A percentile compares a stretch with the other conserved stretches of the same genome.
These are phyloP conservation scores for Colletotrichum acutatum DNA, from an alignment of 2,329 filamentous ascomycete species.

Conservation along the genomic window DNA sequence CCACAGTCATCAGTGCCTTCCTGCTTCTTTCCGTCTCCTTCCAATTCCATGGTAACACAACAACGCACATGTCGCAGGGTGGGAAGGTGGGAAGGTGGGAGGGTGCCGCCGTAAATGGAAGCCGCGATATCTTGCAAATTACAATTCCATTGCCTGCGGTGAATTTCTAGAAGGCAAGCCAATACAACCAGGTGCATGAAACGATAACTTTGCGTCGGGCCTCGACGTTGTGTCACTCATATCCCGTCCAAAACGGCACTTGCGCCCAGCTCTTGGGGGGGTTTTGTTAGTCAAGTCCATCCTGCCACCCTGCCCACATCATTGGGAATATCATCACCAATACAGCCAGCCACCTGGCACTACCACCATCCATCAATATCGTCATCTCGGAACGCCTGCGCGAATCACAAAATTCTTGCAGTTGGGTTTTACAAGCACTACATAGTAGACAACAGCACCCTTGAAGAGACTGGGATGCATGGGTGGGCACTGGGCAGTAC, in stretches of 20 bases:
- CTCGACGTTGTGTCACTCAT: constrained; percentile 18
- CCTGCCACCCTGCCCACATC: neutral
- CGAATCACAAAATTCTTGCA: neutral
- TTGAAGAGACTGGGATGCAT: neutral
- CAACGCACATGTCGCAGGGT: neutral
- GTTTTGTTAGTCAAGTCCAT: too few relatives aligned
- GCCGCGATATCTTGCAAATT: too few relatives aligned
- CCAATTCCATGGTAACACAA: neutral
- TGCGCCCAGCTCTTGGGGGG: too few relatives aligned
- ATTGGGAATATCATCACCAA: neutral
- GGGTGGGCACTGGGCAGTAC: neutral
- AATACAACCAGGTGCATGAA: neutral
- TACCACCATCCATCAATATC: neutral
- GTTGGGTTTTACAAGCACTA: too few relatives aligned
- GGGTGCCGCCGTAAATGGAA: neutral
- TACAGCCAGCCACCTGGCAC: neutral
- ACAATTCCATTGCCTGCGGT: neutral
- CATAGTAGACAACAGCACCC: neutral
- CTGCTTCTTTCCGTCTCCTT: neutral
- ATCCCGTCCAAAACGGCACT: neutral
- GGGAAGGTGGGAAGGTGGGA: neutral
- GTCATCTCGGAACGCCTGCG: neutral
- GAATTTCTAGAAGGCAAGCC: constrained; percentile 10
- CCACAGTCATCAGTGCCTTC: neutral
- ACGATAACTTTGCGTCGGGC: constrained; percentile 9